Conservation (phyloP, 495 filamentous ascomycete genomes). For the Penicillium argentinense region DNA sequence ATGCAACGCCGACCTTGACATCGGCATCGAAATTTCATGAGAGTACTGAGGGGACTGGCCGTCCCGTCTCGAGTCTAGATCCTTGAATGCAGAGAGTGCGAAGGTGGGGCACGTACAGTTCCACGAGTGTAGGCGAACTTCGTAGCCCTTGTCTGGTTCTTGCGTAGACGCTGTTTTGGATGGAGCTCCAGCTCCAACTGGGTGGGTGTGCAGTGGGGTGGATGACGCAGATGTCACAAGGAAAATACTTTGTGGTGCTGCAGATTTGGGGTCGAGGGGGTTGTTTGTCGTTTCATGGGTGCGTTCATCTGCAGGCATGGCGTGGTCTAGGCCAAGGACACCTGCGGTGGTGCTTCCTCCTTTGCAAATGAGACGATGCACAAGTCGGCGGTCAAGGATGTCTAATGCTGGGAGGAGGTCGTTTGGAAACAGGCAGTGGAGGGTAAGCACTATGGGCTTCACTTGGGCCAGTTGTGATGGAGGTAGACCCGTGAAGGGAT, state of each 20-base stretch:
- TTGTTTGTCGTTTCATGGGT: background rate
- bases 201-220: conserved; percentile 27
- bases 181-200: background rate
- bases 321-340: background rate
- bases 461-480: conserved; percentile 18
- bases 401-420: conserved; percentile 74
- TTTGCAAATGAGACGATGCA: conserved; percentile 43
- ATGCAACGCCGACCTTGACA: background rate
- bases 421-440: conserved; percentile 56
- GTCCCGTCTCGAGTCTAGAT: conserved; percentile 10
- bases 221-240: conserved; percentile 48
- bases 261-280: conserved; percentile 2
- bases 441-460: conserved; percentile 48
- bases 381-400: conserved; percentile 71
- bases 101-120: conserved; percentile 88
- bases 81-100: conserved; percentile 64
- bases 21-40: too few relatives aligned
- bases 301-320: conserved; percentile 3
- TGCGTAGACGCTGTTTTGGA: conserved; percentile 22
- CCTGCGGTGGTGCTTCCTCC: background rate
- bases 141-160: conserved; percentile 50
- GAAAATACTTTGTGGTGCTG: conserved; percentile 27
- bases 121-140: conserved; percentile 76
- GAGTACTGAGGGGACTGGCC: background rate
- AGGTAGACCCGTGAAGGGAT: conserved; percentile 22